Conservation (phyloP, 306 rosid species). For the Quillaja saponaria region DNA sequence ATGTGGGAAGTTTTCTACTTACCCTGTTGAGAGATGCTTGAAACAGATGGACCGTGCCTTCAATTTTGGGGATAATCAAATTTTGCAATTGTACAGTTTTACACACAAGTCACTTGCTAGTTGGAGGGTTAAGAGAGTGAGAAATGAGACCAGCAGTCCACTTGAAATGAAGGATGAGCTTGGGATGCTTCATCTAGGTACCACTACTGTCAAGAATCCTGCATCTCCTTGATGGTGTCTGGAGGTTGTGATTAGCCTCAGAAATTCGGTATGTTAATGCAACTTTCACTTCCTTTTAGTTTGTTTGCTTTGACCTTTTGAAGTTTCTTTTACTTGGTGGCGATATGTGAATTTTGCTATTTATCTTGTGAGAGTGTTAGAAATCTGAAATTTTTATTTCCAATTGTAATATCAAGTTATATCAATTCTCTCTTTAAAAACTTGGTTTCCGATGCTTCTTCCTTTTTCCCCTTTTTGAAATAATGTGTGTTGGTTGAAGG, state of each 20-base stretch:
- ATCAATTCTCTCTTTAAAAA: conserved; percentile 17
- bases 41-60: conserved; percentile 85
- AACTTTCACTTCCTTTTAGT: conserved; percentile 16
- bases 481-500: too few relatives aligned
- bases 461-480: background rate
- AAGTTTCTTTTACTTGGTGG: conserved; percentile 14
- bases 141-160: conserved; percentile 62
- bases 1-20: conserved; percentile 79
- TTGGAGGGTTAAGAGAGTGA: conserved; percentile 62
- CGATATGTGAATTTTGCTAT: conserved; percentile 32
- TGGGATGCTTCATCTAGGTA: conserved; percentile 73
- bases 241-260: conserved; percentile 4
- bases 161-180: conserved; percentile 68
- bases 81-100: conserved; percentile 75
- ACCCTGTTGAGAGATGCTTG: conserved; percentile 76
- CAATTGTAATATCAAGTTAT: conserved; percentile 28
- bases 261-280: background rate
- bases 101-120: conserved; percentile 60
- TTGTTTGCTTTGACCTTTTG: conserved; percentile 3
- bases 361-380: conserved; percentile 28
- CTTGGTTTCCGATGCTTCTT: conserved; percentile 4
- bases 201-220: conserved; percentile 64
- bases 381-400: conserved; percentile 31
- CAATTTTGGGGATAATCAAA: conserved; percentile 81
- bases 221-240: conserved; percentile 27